Evolutionary conservation across 306 rosid genomes (phyloP).

Genomic region (Cyamopsis tetragonoloba): DNA sequence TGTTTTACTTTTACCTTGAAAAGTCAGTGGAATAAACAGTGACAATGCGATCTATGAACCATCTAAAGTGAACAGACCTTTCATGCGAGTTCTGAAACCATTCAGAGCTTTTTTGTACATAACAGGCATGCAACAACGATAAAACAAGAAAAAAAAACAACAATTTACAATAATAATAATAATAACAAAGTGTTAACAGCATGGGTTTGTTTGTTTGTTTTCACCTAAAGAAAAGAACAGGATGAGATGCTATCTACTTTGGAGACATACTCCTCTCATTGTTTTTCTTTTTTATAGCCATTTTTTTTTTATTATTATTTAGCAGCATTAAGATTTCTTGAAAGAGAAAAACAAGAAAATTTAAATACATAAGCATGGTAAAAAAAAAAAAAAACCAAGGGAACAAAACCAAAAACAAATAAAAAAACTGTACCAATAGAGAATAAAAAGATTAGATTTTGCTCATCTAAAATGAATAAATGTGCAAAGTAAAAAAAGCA

Average conservation of each 20-base stretch:
- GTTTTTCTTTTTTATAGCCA: too few species aligned
- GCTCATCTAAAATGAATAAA: too few species aligned
- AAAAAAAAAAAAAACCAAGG: too few species aligned
- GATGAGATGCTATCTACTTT: constrained; percentile 14
- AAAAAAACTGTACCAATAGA: too few species aligned
- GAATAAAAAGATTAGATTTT: too few species aligned
- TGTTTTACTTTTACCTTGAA: constrained; percentile 10
- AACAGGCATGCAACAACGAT: constrained; percentile 24
- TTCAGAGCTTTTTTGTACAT: constrained; percentile 12
- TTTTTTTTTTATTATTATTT: too few species aligned
- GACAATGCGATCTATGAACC: constrained; percentile 12
- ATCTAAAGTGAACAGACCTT: constrained; percentile 32
- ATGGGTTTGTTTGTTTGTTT: neutral
- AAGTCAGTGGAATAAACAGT: constrained; percentile 19
- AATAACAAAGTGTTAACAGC: constrained; percentile 17
- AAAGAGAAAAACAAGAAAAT: too few species aligned
- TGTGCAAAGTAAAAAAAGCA: too few species aligned
- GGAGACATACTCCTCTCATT: constrained; percentile 9
- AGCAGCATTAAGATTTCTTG: too few species aligned
- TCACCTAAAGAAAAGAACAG: neutral
- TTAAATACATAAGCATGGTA: too few species aligned
- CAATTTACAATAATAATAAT: neutral
- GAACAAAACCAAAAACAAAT: too few species aligned
- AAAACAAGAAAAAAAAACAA: neutral
- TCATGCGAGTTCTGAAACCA: constrained; percentile 30